Evolutionary conservation across 176 grass and related monocot species (phyloP).

Genomic region (Dendrocalamus sinicus): DNA sequence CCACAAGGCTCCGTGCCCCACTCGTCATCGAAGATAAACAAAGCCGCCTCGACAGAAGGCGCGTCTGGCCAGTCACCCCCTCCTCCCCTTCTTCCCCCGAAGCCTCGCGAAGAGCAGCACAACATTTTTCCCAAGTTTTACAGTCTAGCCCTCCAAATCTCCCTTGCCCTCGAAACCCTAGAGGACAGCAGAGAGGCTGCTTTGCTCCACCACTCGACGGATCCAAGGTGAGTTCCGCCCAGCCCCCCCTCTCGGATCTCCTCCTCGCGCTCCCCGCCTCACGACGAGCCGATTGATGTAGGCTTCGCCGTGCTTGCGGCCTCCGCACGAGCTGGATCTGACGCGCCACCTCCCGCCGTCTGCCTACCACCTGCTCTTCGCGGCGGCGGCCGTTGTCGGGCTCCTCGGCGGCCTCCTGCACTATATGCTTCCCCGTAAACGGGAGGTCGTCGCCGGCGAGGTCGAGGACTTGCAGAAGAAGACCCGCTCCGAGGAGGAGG

Average conservation of each 20-base stretch:
- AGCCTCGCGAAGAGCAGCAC: too few relatives aligned
- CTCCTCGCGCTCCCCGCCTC: not conserved
- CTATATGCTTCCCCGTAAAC: conserved; percentile 79
- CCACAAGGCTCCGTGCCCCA: not conserved
- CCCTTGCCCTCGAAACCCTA: not conserved
- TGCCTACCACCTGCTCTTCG: conserved; percentile 45
- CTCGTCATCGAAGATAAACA: not conserved
- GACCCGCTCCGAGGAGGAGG: conserved; percentile 40
- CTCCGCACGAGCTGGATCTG: conserved; percentile 46
- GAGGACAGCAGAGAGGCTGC: not conserved
- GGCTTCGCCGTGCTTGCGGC: conserved; percentile 9
- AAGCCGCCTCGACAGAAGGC: too few relatives aligned
- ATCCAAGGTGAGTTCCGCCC: conserved; percentile 38
- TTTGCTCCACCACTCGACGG: not conserved
- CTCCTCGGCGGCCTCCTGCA: conserved; percentile 53
- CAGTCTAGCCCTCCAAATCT: too few relatives aligned
- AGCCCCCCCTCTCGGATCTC: not conserved
- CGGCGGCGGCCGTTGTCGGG: conserved; percentile 51
- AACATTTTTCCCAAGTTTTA: too few relatives aligned
- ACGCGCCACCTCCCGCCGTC: conserved; percentile 45
- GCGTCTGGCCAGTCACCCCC: too few relatives aligned
- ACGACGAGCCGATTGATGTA: not conserved
- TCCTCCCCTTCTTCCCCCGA: too few relatives aligned
- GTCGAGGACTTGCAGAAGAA: conserved; percentile 65
- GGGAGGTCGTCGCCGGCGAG: conserved; percentile 58